Evolutionary conservation across 2,329 filamentous ascomycete genomes (phyloP), one percentile per base, ranked within the genome.

Genomic region (Beauveria sp.): DNA sequence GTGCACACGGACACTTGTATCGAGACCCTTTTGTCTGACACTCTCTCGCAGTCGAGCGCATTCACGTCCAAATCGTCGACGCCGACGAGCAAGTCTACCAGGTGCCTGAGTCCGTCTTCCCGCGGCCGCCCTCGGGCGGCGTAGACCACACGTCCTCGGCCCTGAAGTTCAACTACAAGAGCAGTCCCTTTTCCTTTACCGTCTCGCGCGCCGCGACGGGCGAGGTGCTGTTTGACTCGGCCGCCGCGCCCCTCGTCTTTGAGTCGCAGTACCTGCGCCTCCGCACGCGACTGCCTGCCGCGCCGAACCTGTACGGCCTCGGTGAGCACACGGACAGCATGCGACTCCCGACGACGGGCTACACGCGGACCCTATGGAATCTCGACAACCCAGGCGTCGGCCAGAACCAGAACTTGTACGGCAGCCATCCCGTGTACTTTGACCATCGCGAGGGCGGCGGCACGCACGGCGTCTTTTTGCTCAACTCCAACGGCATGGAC

Each of bases 401-500:
- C 6, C 82, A 86, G 44, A 85, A 85, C 46, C 71, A 77, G 14
- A 92, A 92, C 66, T 77, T 92, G 6, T 94, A 94, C 67, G 89
- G 90, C 7, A 81, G 79, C 46, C 90, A 94, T 66, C 87, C 90
- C 0, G 85, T 92, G 68, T 94, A 93, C 69, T 76, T 92, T 4
- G 90, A 93, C 57, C 69, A 72, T 28, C 67, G 69, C 3, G 52
- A 65, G 22, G 62, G 63, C 2, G 68, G 80, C 80, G 69, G 80
- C 80, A 53, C 88, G 0, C 90, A 94, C 66, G 90, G 90, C 30
- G 84, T 93, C 1, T 93, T 90, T 69, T 76, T 89, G 20, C 83
- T 91, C 41, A 94, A 92, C 69, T 81, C 86, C 1, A 90, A 94
- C 69, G 86, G 84, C 2, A 88, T 91, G 71, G 90, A 94, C 65